These are phyloP conservation scores for Fusarium nelsonii DNA, from an alignment of 2,329 filamentous ascomycete species.

Conservation along the genomic window DNA sequence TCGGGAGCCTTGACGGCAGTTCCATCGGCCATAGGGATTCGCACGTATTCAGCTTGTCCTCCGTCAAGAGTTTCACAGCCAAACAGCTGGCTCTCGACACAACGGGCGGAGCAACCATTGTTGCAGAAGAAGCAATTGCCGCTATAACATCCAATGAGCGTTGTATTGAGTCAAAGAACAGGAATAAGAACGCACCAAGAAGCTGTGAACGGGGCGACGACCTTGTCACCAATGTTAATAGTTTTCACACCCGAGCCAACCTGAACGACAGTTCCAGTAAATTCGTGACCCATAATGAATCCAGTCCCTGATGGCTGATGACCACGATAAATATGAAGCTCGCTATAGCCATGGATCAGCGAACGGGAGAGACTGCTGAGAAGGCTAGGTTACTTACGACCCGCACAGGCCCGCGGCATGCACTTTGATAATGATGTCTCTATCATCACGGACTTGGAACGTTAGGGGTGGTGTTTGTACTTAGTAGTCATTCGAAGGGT, in stretches of 20 bases:
- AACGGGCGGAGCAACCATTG: conserved; percentile 81
- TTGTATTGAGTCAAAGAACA: background rate
- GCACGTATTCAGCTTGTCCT: conserved; percentile 84
- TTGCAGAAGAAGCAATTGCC: conserved; percentile 87
- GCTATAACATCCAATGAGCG: conserved; percentile 37
- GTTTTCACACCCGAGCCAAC: conserved; percentile 75
- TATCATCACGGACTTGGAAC: conserved; percentile 70
- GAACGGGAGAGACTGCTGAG: background rate
- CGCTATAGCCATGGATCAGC: conserved; percentile 61
- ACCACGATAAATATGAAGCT: conserved; percentile 88
- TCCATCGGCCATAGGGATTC: conserved; percentile 83
- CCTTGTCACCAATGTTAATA: conserved; percentile 78
- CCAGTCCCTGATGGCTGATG: conserved; percentile 76
- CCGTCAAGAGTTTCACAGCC: conserved; percentile 78
- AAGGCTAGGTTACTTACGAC: conserved; percentile 69
- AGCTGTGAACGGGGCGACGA: conserved; percentile 86
- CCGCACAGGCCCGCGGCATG: conserved; percentile 87
- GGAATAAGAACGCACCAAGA: conserved; percentile 70
- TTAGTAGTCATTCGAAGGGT: background rate
- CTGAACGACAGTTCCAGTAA: conserved; percentile 80
- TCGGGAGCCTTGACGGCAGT: conserved; percentile 80
- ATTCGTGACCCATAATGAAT: conserved; percentile 85
- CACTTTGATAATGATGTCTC: conserved; percentile 86
- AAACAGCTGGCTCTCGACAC: conserved; percentile 76
- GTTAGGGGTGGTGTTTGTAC: conserved; percentile 18